Evolutionary conservation across 2,329 filamentous ascomycete genomes (phyloP), one percentile per base, ranked within the genome.

Genomic region (Colletotrichum somersetense): DNA sequence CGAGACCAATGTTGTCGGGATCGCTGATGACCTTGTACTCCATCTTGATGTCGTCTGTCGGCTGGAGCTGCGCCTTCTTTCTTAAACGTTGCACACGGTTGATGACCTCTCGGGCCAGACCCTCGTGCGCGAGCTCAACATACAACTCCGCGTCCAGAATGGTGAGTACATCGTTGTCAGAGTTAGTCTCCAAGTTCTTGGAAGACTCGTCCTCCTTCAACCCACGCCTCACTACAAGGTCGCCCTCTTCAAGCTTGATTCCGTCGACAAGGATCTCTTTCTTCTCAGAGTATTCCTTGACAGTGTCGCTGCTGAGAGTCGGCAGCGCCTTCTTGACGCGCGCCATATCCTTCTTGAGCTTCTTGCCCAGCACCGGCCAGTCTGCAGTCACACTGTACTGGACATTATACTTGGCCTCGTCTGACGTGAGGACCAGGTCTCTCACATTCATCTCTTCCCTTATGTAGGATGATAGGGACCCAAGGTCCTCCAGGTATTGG

Each of bases 11-110:
- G 56, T 89, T 88, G 2, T 96, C 93, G 0, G 93, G 93, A 78
- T 97, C 95, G 10, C 89, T 88, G 61, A 97, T 83, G 6, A 98
- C 90, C 70, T 87, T 88, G 84, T 97, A 98, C 81, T 97, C 93
- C 93, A 99, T 97, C 84, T 92, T 93, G 74, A 99, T 91, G 79
- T 98, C 96, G 79, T 99, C 96, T 0, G 96, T 98, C 1, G 95
- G 91, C 74, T 95, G 90, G 64, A 99, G 86, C 0, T 94, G 94
- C 10, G 95, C 95, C 85, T 96, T 96, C 89, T 99, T 99, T 75
- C 96, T 91, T 74, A 98, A 86, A 76, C 93, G 90, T 84, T 99
- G 96, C 30, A 99, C 93, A 52, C 96, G 91, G 81, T 97, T 93
- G 85, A 99, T 93, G 75, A 99, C 92, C 82, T 98, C 96, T 77